Evolutionary conservation across 768 basidiomycete genomes (phyloP).

Genomic region (Sutorius australiensis): DNA sequence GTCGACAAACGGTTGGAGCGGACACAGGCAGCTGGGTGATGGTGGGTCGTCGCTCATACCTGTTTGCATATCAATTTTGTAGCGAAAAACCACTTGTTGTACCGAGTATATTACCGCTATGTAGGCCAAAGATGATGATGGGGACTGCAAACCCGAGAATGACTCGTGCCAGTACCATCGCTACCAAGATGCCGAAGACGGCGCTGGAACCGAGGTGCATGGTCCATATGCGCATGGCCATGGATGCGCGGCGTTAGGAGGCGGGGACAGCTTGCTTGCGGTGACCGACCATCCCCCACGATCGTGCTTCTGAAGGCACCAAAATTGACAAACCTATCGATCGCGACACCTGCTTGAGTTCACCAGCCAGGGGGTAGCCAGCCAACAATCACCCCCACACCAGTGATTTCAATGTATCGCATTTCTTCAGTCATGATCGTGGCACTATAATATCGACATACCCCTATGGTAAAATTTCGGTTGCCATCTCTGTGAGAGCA

Average conservation of each 20-base stretch:
- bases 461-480: neutral
- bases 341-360: conserved; percentile 4
- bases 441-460: neutral
- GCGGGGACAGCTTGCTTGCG: neutral
- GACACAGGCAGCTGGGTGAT: conserved; percentile 59
- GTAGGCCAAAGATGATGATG: conserved; percentile 11
- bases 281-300: conserved; percentile 10
- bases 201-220: conserved; percentile 17
- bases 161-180: conserved; percentile 4
- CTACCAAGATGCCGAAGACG: conserved; percentile 7
- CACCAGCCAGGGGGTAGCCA: neutral
- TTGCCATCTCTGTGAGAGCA: neutral
- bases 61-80: neutral
- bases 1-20: conserved; percentile 75
- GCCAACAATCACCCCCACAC: conserved; percentile 1
- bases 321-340: conserved; percentile 11
- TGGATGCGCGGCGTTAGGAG: neutral
- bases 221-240: conserved; percentile 19
- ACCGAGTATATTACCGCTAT: conserved; percentile 3
- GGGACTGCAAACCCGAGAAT: conserved; percentile 7
- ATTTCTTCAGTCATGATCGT: neutral
- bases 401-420: neutral
- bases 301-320: conserved; percentile 9
- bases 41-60: neutral
- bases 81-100: neutral